phyloP scores from a whole-genome alignment of 1,139 yeast species.

The Debaryomyces coudertii region DNA sequence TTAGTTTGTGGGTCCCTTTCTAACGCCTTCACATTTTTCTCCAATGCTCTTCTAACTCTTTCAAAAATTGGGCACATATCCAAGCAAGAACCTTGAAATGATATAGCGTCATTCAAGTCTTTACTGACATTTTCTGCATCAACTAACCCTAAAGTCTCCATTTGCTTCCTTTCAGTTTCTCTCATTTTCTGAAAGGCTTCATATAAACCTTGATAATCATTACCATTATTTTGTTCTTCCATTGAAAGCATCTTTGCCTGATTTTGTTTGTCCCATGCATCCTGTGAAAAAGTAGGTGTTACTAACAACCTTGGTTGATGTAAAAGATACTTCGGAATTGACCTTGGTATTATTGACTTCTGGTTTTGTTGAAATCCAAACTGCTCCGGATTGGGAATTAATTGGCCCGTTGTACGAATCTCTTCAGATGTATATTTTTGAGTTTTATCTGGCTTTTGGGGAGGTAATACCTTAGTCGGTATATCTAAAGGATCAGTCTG shows the following conservation, averaged over 20 bases:
- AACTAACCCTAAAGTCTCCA: slow-evolving; percentile 83
- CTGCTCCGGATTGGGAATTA: slow-evolving; percentile 30
- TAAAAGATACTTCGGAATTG: slow-evolving; percentile 41
- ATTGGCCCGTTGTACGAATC: slow-evolving; percentile 30
- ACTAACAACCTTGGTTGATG: slow-evolving; percentile 41
- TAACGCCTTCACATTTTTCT: slow-evolving; percentile 79
- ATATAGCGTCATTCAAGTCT: slow-evolving; percentile 81
- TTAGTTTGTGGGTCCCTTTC: slow-evolving; percentile 72
- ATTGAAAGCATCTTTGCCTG: slow-evolving; percentile 42
- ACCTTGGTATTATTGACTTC: slow-evolving; percentile 24
- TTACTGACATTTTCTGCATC: slow-evolving; percentile 87
- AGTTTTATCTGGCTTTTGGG: slow-evolving; percentile 24
- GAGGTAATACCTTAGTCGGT: slow-evolving; percentile 26
- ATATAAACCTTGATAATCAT: slow-evolving; percentile 48
- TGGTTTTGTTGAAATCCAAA: slow-evolving; percentile 31
- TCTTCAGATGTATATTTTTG: slow-evolving; percentile 29
- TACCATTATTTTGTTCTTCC: slow-evolving; percentile 37
- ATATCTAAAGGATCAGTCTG: slow-evolving; percentile 21
- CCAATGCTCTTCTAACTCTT: slow-evolving; percentile 83
- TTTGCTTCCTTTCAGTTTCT: slow-evolving; percentile 71
- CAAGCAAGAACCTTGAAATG: slow-evolving; percentile 82
- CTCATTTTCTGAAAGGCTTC: slow-evolving; percentile 70
- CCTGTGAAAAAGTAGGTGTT: slow-evolving; percentile 38
- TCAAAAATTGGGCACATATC: slow-evolving; percentile 97
- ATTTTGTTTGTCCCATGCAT: slow-evolving; percentile 46